Evolutionary conservation across 2,329 filamentous ascomycete genomes (phyloP), one percentile per base, ranked within the genome.

Genomic region (Macroventuria anomochaeta): DNA sequence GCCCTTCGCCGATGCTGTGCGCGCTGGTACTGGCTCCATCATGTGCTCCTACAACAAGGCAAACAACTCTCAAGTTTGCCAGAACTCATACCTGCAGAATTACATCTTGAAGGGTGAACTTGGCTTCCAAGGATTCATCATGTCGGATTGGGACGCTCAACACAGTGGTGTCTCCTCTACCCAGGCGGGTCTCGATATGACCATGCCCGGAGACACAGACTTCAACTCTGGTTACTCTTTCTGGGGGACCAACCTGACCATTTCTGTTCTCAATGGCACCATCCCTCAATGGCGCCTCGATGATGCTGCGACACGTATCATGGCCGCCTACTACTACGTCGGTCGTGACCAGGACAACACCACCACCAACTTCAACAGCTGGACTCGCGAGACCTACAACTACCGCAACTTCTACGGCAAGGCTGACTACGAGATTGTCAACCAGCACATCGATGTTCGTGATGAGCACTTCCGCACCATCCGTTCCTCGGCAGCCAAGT

Each of bases 241-340:
- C 80, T 96, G 90, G 89, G 93, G 93, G 8, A 79, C 87, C 23
- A 97, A 97, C 75, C 75, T 97, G 63, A 97, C 93, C 2, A 79
- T 96, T 40, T 90, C 90, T 1, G 87, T 97, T 5, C 76, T 96
- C 63, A 97, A 97, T 69, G 93, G 93, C 29, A 96, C 92, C 0
- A 79, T 97, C 26, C 91, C 93, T 0, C 85, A 90, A 63, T 96
- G 89, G 83, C 85, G 93, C 43, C 73, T 97, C 8, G 93, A 97
- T 64, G 95, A 97, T 70, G 96, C 96, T 88, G 90, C 86, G 5
- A 88, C 91, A 75, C 87, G 95, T 64, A 96, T 90, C 61, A 81
- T 90, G 76, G 80, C 85, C 44, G 84, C 83, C 3, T 88, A 83
- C 72, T 88, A 85, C 73, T 84, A 83, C 63, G 84, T 88, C 41